Evolutionary conservation across 192 early-diverging fungal species (phyloP), one percentile per base, ranked within the genome.

Genomic region (Allomyces arbusculus): DNA sequence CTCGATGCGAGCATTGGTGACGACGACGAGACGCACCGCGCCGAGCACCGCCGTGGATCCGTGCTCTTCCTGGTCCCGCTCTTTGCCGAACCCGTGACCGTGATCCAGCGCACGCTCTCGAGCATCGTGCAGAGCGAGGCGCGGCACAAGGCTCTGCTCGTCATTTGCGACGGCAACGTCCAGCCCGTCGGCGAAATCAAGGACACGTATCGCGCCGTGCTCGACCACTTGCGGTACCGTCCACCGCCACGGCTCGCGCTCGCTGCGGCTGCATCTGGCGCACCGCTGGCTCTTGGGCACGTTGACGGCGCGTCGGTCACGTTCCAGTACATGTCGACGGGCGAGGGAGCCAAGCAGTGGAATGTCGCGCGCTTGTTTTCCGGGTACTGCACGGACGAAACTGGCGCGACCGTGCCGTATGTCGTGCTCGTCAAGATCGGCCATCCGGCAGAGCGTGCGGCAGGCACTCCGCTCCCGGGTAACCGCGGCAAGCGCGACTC

Each of bases 401-500:
- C 12, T n/a, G 91, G 92, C 20, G 89, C 88, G 64, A 80, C 80
- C 10, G 92, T 97, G 10, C 94, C 94, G 0, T 95, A 91, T 68
- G 83, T 97, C 65, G 91, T 97, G 7, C 87, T 95, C 8, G 93
- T 84, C 69, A 97, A 97, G 74, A 84, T 90, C 44, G 95, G 95
- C 68, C 87, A 87, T 69, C 90, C 88, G 0, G 79, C 77, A 24
- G 94, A 97, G 73, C 81, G 85, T 22, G 77, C 76, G 40, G 82
- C 85, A 19, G 20, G 50, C 20, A 40, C 33, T 8, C 33, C 33
- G 33, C 24, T 24, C 24, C 92, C 94, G 25, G 95, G 95, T 44
- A 97, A 97, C 75, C 80, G 93, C 66, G 95, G 95, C 67, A 97
- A 97, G 75, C 91, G 95, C 65, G 95, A 97, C 77, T 96, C 95